A percentile compares a stretch with the other conserved stretches of the same genome.
phyloP scores from a whole-genome alignment of 768 basidiomycete genomes.

The Serendipita vermifera region DNA sequence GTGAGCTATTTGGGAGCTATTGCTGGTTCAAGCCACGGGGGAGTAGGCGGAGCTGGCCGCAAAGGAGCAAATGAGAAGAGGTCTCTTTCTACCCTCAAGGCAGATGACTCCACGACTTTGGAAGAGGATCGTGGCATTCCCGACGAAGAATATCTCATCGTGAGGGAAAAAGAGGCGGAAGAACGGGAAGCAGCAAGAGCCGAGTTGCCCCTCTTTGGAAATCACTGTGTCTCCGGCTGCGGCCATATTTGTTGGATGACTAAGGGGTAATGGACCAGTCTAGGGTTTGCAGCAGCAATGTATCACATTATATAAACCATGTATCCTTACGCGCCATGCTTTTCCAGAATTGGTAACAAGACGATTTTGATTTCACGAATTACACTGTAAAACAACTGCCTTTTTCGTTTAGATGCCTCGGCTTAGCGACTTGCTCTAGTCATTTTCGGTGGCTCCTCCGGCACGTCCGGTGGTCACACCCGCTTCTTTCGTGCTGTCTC shows the following conservation, averaged over 20 bases:
- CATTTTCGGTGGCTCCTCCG: neutral
- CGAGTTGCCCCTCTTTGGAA: constrained; percentile 30
- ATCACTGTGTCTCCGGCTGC: constrained; percentile 67
- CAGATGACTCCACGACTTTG: neutral
- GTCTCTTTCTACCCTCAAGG: neutral
- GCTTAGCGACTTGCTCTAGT: neutral
- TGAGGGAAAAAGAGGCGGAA: neutral
- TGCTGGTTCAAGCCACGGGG: constrained; percentile 5
- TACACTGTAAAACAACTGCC: no score
- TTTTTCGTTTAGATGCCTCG: neutral
- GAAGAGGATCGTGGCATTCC: neutral
- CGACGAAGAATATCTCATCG: neutral
- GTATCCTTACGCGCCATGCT: neutral
- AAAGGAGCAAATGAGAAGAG: constrained; percentile 11
- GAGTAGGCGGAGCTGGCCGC: constrained; percentile 15
- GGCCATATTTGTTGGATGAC: constrained; percentile 70
- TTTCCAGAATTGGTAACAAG: neutral
- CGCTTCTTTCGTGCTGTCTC: neutral
- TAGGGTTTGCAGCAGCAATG: no score
- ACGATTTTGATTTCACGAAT: neutral
- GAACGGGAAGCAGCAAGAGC: neutral
- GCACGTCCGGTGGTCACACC: neutral
- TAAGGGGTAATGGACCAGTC: constrained; percentile 18
- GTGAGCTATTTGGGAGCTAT: neutral
- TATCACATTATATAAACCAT: no score